Conservation (phyloP, 108 stramenopile species). For the Aureococcus anophagefferens region DNA sequence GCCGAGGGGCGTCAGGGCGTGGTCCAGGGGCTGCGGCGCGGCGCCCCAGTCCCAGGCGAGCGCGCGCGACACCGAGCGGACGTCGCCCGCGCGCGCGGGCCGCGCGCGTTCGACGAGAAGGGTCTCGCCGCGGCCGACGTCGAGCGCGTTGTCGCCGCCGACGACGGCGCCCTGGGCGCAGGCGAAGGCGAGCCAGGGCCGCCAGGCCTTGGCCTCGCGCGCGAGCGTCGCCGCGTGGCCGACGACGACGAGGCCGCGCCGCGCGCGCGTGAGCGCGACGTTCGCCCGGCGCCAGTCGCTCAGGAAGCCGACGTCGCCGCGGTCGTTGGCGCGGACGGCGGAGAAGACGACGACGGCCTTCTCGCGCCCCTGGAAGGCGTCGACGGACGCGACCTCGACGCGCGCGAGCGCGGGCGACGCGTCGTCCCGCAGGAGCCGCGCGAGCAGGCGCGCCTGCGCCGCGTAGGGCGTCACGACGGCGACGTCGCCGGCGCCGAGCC, state of each 20-base stretch:
- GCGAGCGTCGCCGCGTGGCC: constrained; percentile 79
- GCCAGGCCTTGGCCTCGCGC: constrained; percentile 74
- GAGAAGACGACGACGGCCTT: constrained; percentile 96
- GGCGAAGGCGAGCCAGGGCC: constrained; percentile 75
- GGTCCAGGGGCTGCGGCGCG: too few relatives aligned
- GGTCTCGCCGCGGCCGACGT: too few relatives aligned
- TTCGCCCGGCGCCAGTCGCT: constrained; percentile 94
- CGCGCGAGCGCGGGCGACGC: constrained; percentile 43
- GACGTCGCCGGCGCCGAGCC: constrained; percentile 67
- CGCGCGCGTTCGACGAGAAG: too few relatives aligned
- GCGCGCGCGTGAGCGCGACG: constrained; percentile 94
- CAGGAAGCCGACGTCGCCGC: constrained; percentile 90
- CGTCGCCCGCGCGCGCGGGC: too few relatives aligned
- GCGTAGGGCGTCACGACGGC: constrained; percentile 98
- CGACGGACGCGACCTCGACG: constrained; percentile 90
- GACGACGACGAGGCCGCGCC: constrained; percentile 78
- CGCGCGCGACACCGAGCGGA: too few relatives aligned
- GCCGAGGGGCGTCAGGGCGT: too few relatives aligned
- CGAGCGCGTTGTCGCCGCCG: too few relatives aligned
- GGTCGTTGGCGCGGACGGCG: constrained; percentile 85
- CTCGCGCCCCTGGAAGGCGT: constrained; percentile 98
- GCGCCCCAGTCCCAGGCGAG: too few relatives aligned
- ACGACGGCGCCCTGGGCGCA: constrained; percentile 63
- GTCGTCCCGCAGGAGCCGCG: constrained; percentile 49
- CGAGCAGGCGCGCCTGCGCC: constrained; percentile 80